Base-by-base conservation (phyloP, 371 early-diverging fungal species). In the Mortierella sp. region DNA sequence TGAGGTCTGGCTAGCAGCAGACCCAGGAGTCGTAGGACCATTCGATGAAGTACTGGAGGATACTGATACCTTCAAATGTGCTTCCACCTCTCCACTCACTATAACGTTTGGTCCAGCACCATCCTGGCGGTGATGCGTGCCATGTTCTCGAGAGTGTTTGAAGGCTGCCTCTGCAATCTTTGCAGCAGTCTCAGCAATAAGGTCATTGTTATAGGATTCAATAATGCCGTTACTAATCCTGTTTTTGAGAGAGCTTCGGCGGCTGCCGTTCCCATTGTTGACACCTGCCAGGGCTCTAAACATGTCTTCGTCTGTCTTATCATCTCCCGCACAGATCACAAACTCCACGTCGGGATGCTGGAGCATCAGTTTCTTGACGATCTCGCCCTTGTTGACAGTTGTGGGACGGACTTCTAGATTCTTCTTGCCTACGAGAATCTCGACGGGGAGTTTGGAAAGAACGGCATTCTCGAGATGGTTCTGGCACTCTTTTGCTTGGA, bases 221-320 rank as follows among this genome's bases (percentile, higher is more conserved):
- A 60, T 32, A 48, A 68, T 60, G 0, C 65, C 65, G 32, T 55
- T 55, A 16, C 10, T 2, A 7, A 28, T 1, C 33, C 43, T 28
- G 59, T 32, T 57, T 9, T 45, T 69, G 28, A 41, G 19, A 4
- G 79, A 74, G 19, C 69, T 68, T 13, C 70, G 69, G 24, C 72
- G 75, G 11, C 38, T 22, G 16, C 69, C 55, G 21, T 22, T 62
- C 2, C 62, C 41, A 11, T 64, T 70, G 4, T 48, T 61, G 6
- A 60, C 64, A 10, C 75, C 74, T 1, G 75, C 87, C 59, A 94
- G 73, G 0, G 89, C 91, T 33, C 92, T 89, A 84, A 94, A 94
- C 98, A 98, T 98, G 80, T 98, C 98, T 80, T 98, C 98, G 82
- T 99, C 98, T 0, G 99, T 98, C 83, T 93, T 91, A 83, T 98